Evolutionary conservation across 2,329 filamentous ascomycete genomes (phyloP).

Genomic region (Fusarium concolor): DNA sequence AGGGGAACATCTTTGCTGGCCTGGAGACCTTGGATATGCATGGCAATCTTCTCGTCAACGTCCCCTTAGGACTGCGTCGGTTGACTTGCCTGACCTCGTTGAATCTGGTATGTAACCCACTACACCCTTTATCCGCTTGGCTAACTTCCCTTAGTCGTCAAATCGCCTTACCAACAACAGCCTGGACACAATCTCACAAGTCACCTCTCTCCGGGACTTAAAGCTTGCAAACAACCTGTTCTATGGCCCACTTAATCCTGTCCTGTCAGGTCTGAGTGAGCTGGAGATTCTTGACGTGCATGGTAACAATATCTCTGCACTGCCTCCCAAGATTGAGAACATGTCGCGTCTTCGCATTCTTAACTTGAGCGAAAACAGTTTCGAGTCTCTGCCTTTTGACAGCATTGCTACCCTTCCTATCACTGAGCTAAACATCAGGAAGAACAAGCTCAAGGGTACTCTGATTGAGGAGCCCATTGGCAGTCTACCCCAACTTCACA

Average conservation of each 20-base stretch:
- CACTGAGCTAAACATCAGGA: slow-evolving; percentile 77
- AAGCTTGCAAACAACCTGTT: slow-evolving; percentile 84
- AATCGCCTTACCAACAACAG: slow-evolving; percentile 81
- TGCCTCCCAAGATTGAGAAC: slow-evolving; percentile 75
- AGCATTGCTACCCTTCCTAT: slow-evolving; percentile 75
- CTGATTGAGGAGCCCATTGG: slow-evolving; percentile 74
- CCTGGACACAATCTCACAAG: slow-evolving; percentile 79
- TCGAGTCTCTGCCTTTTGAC: slow-evolving; percentile 78
- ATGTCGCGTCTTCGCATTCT: slow-evolving; percentile 78
- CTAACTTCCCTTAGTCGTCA: slow-evolving; percentile 68
- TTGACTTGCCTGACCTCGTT: slow-evolving; percentile 81
- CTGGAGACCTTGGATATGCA: slow-evolving; percentile 87
- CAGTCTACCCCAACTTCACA: slow-evolving; percentile 73
- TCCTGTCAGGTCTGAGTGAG: slow-evolving; percentile 72
- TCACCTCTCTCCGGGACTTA: slow-evolving; percentile 79
- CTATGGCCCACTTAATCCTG: slow-evolving; percentile 72
- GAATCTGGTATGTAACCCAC: slow-evolving; percentile 73
- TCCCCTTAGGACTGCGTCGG: slow-evolving; percentile 81
- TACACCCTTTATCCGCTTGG: not conserved
- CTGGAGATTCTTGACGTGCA: slow-evolving; percentile 87
- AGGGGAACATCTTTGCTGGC: slow-evolving; percentile 82
- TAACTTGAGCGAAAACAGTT: slow-evolving; percentile 82
- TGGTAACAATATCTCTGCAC: slow-evolving; percentile 77
- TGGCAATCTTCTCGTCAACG: slow-evolving; percentile 77
- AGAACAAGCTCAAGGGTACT: slow-evolving; percentile 80